Base-by-base conservation (phyloP, 78 protist genomes). In the Mantamonas sphyraenae region DNA sequence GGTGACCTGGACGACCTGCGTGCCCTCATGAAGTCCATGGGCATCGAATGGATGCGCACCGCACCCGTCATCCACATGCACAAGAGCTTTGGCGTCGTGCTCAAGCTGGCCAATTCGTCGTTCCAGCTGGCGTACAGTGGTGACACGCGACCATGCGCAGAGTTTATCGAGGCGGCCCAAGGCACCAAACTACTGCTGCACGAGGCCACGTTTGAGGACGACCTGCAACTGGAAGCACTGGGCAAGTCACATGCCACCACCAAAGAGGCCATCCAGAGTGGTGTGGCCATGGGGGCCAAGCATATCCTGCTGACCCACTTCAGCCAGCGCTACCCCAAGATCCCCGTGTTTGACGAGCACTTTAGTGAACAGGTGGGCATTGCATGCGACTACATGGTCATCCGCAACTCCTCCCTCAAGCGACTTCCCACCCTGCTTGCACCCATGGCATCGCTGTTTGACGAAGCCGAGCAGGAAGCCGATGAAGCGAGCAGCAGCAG, bases 161-260 rank as follows among this genome's bases (percentile, higher is more conserved):
- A 1, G 3, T 26, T 90, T 0, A 76, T 72, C 22, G 47, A 35
- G 37, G 74, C 37, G 7, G 90, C 90, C 22, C 22, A 2, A 24
- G 79, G 45, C 31, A 83, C 90, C 28, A 38, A 24, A 16, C 40
- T 92, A 0, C 53, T 87, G n/a, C 39, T 95, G 14, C 98, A 95
- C 68, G 98, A 95, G 73, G 94, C 96, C 34, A 93, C 98, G 19
- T 89, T 93, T 26, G 93, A 87, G 19, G 83, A 77, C 67, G 65
- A 37, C 3, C 33, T 60, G 43, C 38, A 17, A 22, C 67, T 0
- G 3, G 73, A 66, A 17, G 86, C 81, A 12, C 2, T 2, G 38
- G 16, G 8, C 37, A 47, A 55, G 43, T 40, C 31, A 9, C 81
- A 81, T 22, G 16, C 74, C n/a, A 64, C 72, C 45, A 16, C 37